These are phyloP conservation scores for Truncatella angustata DNA, from an alignment of 2,329 filamentous ascomycete species.

Conservation along the genomic window DNA sequence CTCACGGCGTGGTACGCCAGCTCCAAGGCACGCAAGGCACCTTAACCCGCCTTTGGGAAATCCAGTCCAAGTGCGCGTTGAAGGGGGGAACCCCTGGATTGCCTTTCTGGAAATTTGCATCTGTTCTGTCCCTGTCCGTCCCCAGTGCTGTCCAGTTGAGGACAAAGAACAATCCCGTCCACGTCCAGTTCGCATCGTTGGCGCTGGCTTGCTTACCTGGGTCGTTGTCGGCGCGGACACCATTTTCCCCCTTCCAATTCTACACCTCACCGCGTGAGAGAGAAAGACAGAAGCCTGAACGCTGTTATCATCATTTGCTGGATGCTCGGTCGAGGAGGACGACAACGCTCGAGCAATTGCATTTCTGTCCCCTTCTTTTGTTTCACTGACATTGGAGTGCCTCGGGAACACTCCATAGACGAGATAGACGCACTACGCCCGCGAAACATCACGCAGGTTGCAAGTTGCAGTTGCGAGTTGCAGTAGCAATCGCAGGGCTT, in stretches of 20 bases:
- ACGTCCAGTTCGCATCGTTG: not conserved
- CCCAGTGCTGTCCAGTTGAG: not conserved
- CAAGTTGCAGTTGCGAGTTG: no score
- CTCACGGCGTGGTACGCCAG: not conserved
- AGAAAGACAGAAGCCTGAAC: no score
- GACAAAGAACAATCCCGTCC: no score
- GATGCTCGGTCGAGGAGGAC: not conserved
- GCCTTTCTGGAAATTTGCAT: constrained; percentile 8
- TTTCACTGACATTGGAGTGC: no score
- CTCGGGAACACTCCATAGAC: no score
- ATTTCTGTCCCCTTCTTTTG: not conserved
- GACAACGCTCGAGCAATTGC: not conserved
- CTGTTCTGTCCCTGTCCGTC: not conserved
- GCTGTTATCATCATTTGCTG: not conserved
- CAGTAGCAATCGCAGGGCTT: not conserved
- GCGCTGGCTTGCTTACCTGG: not conserved
- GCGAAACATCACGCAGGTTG: no score
- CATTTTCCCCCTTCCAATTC: no score
- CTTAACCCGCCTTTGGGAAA: no score
- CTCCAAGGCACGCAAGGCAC: not conserved
- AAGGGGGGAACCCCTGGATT: constrained; percentile 5
- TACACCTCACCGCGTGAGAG: no score
- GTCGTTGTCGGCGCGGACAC: no score
- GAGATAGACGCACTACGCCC: no score
- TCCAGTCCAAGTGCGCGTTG: no score